Percentiles rank a stretch among this genome's conserved stretches.
These are phyloP conservation scores for Colletotrichum sublineola DNA, from an alignment of 2,329 filamentous ascomycete genomes.

Conservation along the genomic window DNA sequence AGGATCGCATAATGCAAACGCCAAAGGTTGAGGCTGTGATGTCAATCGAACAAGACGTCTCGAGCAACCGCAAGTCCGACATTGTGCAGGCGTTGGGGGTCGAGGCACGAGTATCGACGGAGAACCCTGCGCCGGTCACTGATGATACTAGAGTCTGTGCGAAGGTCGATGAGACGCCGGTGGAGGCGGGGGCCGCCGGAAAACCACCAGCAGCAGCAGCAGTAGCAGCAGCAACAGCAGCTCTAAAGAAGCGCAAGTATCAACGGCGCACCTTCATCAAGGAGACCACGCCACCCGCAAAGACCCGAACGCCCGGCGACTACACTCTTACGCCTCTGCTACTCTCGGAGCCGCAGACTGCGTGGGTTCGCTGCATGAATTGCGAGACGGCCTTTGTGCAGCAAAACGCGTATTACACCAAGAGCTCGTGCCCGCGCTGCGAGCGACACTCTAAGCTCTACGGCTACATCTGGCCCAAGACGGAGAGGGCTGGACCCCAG, in stretches of 20 bases:
- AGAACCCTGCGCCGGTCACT: conserved; percentile 31
- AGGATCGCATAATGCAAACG: conserved; percentile 8
- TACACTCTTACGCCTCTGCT: conserved; percentile 86
- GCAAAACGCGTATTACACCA: conserved; percentile 87
- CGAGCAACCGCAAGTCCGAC: conserved; percentile 26
- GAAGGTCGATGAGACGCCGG: conserved; percentile 34
- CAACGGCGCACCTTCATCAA: conserved; percentile 52
- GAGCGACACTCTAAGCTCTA: conserved; percentile 97
- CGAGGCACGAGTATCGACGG: conserved; percentile 27
- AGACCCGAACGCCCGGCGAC: conserved; percentile 75
- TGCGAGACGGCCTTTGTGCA: conserved; percentile 90
- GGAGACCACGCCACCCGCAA: conserved; percentile 51
- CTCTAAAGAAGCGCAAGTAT: conserved; percentile 52
- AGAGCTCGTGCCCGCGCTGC: conserved; percentile 88
- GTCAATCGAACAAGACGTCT: conserved; percentile 31
- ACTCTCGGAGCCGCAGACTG: conserved; percentile 79
- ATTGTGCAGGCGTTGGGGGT: conserved; percentile 25
- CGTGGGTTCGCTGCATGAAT: conserved; percentile 90
- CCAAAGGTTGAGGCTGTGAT: conserved; percentile 18
- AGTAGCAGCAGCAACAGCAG: neutral
- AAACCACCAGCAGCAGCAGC: conserved; percentile 9
- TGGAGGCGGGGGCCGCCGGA: conserved; percentile 15
- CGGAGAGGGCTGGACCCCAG: conserved; percentile 79
- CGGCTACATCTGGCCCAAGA: conserved; percentile 96
- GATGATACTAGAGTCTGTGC: conserved; percentile 35